Evolutionary conservation across 2,329 filamentous ascomycete genomes (phyloP).

Genomic region (Cladosporium colombiae): DNA sequence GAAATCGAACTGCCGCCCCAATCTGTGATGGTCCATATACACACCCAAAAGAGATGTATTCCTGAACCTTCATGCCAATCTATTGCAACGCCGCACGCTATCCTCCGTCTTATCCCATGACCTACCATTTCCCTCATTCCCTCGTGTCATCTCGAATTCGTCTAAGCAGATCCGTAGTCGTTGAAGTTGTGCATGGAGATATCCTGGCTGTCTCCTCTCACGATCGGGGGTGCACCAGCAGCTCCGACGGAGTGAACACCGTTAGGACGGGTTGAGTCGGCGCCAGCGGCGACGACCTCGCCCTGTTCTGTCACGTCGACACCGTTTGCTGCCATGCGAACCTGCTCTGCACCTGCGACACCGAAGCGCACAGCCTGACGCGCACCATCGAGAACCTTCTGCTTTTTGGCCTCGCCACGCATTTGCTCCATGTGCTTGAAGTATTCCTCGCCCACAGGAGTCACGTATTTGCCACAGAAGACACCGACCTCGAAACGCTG

Average conservation of each 20-base stretch:
- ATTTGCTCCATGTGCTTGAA: conserved; percentile 76
- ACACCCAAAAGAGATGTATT: not conserved
- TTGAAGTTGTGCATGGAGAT: conserved; percentile 62
- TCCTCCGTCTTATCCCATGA: not conserved
- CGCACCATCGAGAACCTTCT: conserved; percentile 66
- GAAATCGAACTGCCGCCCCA: not conserved
- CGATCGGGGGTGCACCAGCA: conserved; percentile 29
- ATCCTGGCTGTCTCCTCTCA: conserved; percentile 40
- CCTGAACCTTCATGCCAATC: not conserved
- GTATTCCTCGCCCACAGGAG: conserved; percentile 75
- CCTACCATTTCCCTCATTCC: not conserved
- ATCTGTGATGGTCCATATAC: not conserved
- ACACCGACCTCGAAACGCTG: conserved; percentile 85
- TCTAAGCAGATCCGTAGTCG: conserved; percentile 34
- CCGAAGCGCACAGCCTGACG: conserved; percentile 66
- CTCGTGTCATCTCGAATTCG: not conserved
- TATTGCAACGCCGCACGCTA: not conserved
- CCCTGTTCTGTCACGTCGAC: conserved; percentile 58
- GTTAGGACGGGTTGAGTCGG: conserved; percentile 23
- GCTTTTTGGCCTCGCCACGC: conserved; percentile 68
- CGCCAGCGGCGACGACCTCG: conserved; percentile 53
- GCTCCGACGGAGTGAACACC: conserved; percentile 13
- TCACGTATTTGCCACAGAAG: conserved; percentile 85
- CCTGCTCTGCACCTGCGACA: conserved; percentile 60
- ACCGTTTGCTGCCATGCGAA: conserved; percentile 64